A percentile compares a stretch with the other conserved stretches of the same genome.
Conservation (phyloP, 768 basidiomycete genomes). For the Imleria badia region DNA sequence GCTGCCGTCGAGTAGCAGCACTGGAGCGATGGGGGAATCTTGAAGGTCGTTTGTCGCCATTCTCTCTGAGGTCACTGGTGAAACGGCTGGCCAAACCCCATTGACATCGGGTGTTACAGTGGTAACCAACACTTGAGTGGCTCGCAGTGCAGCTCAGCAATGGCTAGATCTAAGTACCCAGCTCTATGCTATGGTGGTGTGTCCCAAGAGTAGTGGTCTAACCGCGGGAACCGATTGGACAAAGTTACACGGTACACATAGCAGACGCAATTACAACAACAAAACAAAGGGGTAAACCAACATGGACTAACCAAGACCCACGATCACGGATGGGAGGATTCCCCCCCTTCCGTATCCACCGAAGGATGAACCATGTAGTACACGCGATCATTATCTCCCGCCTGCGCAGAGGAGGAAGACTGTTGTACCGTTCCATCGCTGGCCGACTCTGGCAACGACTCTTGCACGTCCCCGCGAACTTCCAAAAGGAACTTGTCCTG, state of each 20-base stretch:
- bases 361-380: slow-evolving; percentile 91
- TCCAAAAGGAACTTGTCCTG: slow-evolving; percentile 87
- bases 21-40: slow-evolving; percentile 53
- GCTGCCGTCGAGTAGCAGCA: slow-evolving; percentile 54
- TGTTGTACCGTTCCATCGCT: slow-evolving; percentile 52
- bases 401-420: slow-evolving; percentile 50
- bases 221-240: slow-evolving; percentile 1
- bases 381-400: slow-evolving; percentile 62
- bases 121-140: background rate
- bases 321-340: slow-evolving; percentile 35
- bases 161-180: background rate
- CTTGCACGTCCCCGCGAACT: slow-evolving; percentile 79
- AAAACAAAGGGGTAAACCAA: slow-evolving; percentile 5
- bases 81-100: background rate
- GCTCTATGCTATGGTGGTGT: background rate
- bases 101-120: background rate
- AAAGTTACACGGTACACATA: background rate
- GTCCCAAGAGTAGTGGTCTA: background rate
- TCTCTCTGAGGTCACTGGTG: background rate
- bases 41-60: slow-evolving; percentile 30
- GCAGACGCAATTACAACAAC: slow-evolving; percentile 9
- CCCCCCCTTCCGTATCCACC: slow-evolving; percentile 65
- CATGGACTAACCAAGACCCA: background rate
- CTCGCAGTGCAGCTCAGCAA: background rate
- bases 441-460: slow-evolving; percentile 64